Percentiles rank a stretch among this genome's conserved stretches.
Evolutionary conservation across 2,329 filamentous ascomycete species (phyloP).

Genomic region (Talaromyces albobiverticillius): DNA sequence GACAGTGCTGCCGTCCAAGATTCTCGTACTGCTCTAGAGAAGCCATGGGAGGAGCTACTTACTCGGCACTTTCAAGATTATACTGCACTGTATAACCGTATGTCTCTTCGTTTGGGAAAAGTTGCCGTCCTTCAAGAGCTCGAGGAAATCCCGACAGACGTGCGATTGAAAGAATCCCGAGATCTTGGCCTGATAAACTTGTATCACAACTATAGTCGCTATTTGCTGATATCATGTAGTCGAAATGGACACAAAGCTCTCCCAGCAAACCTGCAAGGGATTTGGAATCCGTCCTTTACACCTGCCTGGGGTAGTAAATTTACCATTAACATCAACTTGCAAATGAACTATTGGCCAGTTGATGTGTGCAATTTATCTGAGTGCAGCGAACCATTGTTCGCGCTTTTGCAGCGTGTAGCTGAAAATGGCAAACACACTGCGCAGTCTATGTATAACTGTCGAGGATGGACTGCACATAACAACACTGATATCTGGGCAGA

Average conservation of each 20-base stretch:
- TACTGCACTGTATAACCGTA: slow-evolving; percentile 27
- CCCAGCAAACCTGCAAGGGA: slow-evolving; percentile 57
- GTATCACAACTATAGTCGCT: slow-evolving; percentile 53
- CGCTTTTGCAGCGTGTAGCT: slow-evolving; percentile 22
- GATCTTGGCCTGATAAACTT: slow-evolving; percentile 54
- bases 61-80: slow-evolving; percentile 36
- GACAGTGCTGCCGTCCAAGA: slow-evolving; percentile 27
- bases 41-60: slow-evolving; percentile 23
- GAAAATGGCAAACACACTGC: slow-evolving; percentile 50
- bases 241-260: slow-evolving; percentile 43
- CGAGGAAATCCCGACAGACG: slow-evolving; percentile 28
- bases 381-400: slow-evolving; percentile 40
- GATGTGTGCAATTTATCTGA: slow-evolving; percentile 51
- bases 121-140: neutral
- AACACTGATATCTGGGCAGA: slow-evolving; percentile 59
- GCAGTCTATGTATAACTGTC: slow-evolving; percentile 49
- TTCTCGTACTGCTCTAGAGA: slow-evolving; percentile 22
- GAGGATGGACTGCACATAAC: slow-evolving; percentile 55
- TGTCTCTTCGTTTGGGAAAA: slow-evolving; percentile 17
- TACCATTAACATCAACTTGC: slow-evolving; percentile 58
- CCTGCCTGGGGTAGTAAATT: slow-evolving; percentile 56
- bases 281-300: slow-evolving; percentile 50
- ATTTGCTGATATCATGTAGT: slow-evolving; percentile 56
- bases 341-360: slow-evolving; percentile 61
- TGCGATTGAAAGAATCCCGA: slow-evolving; percentile 27